Conservation (phyloP, 2,329 filamentous ascomycete species). For the Colletotrichum spaethianum region DNA sequence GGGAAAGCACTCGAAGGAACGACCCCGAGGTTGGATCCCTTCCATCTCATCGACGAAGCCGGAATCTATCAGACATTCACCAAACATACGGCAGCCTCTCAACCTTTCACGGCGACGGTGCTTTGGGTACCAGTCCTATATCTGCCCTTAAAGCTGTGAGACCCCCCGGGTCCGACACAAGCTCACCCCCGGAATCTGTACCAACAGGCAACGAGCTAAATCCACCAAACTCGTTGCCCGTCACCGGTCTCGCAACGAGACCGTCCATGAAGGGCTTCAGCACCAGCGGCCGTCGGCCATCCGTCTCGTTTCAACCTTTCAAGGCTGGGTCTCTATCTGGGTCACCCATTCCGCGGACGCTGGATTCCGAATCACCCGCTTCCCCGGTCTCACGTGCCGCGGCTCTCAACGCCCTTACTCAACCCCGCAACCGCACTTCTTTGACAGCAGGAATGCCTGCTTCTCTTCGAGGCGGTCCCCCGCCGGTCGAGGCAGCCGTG, state of each 20-base stretch:
- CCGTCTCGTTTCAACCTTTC: slow-evolving; percentile 94
- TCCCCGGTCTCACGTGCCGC: slow-evolving; percentile 67
- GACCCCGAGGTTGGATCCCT: slow-evolving; percentile 79
- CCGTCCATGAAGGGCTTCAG: slow-evolving; percentile 63
- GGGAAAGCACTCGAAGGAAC: slow-evolving; percentile 53
- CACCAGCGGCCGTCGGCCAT: slow-evolving; percentile 77
- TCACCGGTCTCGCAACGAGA: slow-evolving; percentile 53
- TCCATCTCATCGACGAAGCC: slow-evolving; percentile 71
- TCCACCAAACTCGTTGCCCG: slow-evolving; percentile 68
- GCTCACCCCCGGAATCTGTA: slow-evolving; percentile 69
- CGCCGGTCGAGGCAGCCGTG: slow-evolving; percentile 74
- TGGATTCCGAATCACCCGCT: slow-evolving; percentile 66
- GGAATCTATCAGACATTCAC: slow-evolving; percentile 71
- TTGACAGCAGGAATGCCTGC: slow-evolving; percentile 83
- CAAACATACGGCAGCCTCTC: slow-evolving; percentile 92
- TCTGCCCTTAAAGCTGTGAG: slow-evolving; percentile 83
- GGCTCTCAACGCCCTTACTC: slow-evolving; percentile 64
- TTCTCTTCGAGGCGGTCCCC: slow-evolving; percentile 76
- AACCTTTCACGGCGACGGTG: slow-evolving; percentile 87
- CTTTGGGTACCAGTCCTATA: slow-evolving; percentile 86
- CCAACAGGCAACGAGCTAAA: slow-evolving; percentile 62
- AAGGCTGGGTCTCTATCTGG: slow-evolving; percentile 96
- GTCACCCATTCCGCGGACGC: slow-evolving; percentile 74
- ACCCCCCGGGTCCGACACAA: slow-evolving; percentile 72
- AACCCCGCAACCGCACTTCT: slow-evolving; percentile 78